phyloP scores from a whole-genome alignment of 768 basidiomycete species.

The Mycena crocata region DNA sequence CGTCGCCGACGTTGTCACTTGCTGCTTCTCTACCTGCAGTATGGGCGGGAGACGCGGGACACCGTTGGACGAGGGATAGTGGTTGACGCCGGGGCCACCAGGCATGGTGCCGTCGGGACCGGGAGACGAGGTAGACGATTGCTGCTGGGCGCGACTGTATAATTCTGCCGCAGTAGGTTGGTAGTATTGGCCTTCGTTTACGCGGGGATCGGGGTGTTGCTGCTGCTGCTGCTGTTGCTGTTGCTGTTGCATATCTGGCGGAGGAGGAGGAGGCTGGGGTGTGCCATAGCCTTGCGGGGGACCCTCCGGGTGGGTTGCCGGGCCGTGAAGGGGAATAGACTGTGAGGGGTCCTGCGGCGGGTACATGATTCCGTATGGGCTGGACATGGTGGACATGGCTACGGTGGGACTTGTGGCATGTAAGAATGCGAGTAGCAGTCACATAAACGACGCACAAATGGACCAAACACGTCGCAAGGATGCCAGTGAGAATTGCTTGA shows the following conservation, averaged over 20 bases:
- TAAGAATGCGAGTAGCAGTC: too few species aligned
- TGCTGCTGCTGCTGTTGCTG: too few species aligned
- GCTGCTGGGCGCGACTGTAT: slow-evolving; percentile 61
- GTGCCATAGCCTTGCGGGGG: slow-evolving; percentile 53
- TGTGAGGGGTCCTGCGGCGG: slow-evolving; percentile 43
- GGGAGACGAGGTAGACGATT: slow-evolving; percentile 46
- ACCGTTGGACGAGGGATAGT: slow-evolving; percentile 63
- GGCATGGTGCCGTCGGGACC: slow-evolving; percentile 44
- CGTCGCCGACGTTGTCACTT: slow-evolving; percentile 94
- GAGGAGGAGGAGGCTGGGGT: slow-evolving; percentile 50
- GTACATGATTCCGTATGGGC: slow-evolving; percentile 35
- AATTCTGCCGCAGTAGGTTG: slow-evolving; percentile 66
- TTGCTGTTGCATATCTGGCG: slow-evolving; percentile 34
- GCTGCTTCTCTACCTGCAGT: slow-evolving; percentile 91
- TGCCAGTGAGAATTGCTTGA: too few species aligned
- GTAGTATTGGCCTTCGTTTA: slow-evolving; percentile 59
- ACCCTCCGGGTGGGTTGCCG: slow-evolving; percentile 56
- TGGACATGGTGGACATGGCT: slow-evolving; percentile 45
- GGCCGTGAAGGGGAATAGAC: slow-evolving; percentile 54
- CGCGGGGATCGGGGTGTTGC: slow-evolving; percentile 39
- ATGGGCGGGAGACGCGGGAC: slow-evolving; percentile 81
- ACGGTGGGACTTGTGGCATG: too few species aligned
- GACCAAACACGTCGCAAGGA: too few species aligned
- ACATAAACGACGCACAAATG: too few species aligned
- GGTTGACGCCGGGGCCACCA: slow-evolving; percentile 63